A percentile compares a stretch with the other conserved stretches of the same genome.
Evolutionary conservation across 2,329 filamentous ascomycete genomes (phyloP).

Genomic region (Cladosporium colombiae): DNA sequence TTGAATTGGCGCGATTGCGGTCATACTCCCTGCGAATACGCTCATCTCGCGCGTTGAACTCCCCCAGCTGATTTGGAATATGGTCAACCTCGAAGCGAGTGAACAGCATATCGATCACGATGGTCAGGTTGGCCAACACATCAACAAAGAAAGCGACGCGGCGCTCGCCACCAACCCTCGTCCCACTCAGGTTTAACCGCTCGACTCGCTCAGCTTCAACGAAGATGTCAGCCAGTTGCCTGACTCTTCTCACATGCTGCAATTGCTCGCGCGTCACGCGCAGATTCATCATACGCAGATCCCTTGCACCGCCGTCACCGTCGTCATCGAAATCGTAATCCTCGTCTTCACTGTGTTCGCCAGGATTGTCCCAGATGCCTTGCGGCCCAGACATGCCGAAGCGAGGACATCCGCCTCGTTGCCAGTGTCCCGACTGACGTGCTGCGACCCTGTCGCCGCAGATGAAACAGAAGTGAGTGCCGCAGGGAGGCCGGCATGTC

Average conservation of each 20-base stretch:
- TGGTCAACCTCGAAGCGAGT: neutral
- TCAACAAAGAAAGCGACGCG: neutral
- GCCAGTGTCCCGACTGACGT: slow-evolving; percentile 19
- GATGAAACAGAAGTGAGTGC: slow-evolving; percentile 26
- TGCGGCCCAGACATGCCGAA: neutral
- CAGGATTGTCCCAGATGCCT: neutral
- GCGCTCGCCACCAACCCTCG: neutral
- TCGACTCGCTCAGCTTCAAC: neutral
- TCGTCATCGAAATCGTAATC: neutral
- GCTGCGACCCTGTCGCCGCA: slow-evolving; percentile 19
- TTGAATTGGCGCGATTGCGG: neutral
- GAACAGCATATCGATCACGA: neutral
- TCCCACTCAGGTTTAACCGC: neutral
- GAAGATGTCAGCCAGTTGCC: neutral
- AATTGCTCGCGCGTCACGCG: too few species aligned
- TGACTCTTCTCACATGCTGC: neutral
- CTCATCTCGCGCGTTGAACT: neutral
- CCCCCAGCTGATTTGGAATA: neutral
- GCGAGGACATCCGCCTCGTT: slow-evolving; percentile 22
- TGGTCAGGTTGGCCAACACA: neutral
- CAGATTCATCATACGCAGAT: too few species aligned
- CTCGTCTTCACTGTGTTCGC: neutral
- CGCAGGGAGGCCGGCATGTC: slow-evolving; percentile 21
- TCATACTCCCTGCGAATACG: neutral
- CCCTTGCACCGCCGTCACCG: neutral